phyloP scores from a whole-genome alignment of 108 stramenopile genomes.

The Cyclotella sp. region DNA sequence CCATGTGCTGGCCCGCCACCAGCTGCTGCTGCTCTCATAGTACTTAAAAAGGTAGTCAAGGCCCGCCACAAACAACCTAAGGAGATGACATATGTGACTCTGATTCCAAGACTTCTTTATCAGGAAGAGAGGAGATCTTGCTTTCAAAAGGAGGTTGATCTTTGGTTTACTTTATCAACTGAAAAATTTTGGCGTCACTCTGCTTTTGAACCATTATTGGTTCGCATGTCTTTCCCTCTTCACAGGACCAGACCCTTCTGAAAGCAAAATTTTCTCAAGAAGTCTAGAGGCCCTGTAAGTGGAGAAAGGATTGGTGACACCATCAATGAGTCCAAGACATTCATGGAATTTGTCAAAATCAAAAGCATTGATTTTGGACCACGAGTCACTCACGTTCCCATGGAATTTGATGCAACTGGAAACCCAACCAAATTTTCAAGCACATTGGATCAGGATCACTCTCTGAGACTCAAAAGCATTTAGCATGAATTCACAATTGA shows the following conservation, averaged over 20 bases:
- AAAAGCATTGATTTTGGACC: background rate
- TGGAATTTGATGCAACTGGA: background rate
- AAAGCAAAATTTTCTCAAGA: background rate
- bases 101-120: background rate
- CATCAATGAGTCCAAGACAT: background rate
- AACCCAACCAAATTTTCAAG: background rate
- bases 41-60: slow-evolving; percentile 10
- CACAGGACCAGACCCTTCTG: background rate
- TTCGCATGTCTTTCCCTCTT: background rate
- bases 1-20: slow-evolving; percentile 18
- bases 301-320: background rate
- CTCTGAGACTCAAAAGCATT: background rate
- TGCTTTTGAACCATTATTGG: slow-evolving; percentile 2
- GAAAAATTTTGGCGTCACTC: slow-evolving; percentile 8
- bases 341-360: background rate
- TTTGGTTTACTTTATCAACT: slow-evolving; percentile 10
- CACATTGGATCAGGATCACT: background rate
- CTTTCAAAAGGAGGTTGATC: slow-evolving; percentile 5
- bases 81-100: background rate
- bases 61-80: slow-evolving; percentile 7
- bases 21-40: slow-evolving; percentile 12
- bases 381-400: background rate
- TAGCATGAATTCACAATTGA: background rate
- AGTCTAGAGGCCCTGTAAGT: background rate
- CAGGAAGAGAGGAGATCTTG: slow-evolving; percentile 3